Base-by-base conservation (phyloP, 306 rosid species). In the Rubus parviflorus region DNA sequence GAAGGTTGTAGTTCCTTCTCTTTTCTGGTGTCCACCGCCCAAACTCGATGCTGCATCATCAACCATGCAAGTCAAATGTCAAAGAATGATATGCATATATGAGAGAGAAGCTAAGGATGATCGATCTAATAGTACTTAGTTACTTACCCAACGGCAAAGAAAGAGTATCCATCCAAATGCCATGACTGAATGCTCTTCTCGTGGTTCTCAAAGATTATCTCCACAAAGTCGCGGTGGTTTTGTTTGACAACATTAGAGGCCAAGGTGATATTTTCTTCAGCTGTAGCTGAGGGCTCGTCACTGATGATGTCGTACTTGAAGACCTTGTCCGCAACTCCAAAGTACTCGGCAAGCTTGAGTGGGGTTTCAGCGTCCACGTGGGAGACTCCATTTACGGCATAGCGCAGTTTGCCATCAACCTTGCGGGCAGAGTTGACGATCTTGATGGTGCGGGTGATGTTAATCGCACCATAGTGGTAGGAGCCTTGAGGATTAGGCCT, bases 401-500 rank as follows among this genome's bases (percentile, higher is more conserved):
- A 91, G 38, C 90, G 90, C 14, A 91, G 88, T 72, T 91, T 89
- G 4, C 86, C 88, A 2, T 58, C 61, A 0, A 47, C 83, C 80
- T 82, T 84, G 45, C 69, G 53, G 7, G 82, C 89, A 0, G 87
- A 52, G 84, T 86, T 89, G 17, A 81, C 46, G 13, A 91, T 77
- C 78, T 78, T 87, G 43, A 91, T 63, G 3, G 93, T 91, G 8
- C 93, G 85, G 2, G 88, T 84, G 10, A 91, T 91, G 67, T 87
- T 86, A 52, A 91, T 83, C 51, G 74, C 51, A 1, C 96, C 93
- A 19, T 89, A 91, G 47, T 89, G 86, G 77, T 79, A 91, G 0
- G 93, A 87, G 1, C 96, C 96, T 30, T 91, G 96, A 12, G 96
- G 96, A 75, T 91, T 91, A 5, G 93, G 96, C 83, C 93, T 87